A percentile compares a stretch with the other conserved stretches of the same genome.
phyloP scores from a whole-genome alignment of 2,329 filamentous ascomycete species.

The Alternaria arbusti region DNA sequence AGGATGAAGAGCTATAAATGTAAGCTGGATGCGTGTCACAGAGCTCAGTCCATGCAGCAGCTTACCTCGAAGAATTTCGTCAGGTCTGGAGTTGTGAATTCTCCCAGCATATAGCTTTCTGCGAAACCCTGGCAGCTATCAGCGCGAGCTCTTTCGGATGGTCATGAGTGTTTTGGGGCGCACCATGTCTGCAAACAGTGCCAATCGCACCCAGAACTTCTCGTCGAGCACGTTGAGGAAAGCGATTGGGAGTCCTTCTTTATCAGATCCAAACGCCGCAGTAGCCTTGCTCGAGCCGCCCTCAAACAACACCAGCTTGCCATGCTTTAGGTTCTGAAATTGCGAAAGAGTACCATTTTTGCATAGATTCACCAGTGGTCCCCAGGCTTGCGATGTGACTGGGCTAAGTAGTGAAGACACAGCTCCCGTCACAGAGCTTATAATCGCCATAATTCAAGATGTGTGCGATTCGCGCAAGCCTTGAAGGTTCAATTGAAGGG shows the following conservation, averaged over 20 bases:
- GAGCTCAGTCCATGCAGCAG: background rate
- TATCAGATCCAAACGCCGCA: constrained; percentile 51
- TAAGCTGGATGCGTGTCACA: constrained; percentile 19
- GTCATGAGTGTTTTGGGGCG: constrained; percentile 6
- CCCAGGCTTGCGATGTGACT: constrained; percentile 56
- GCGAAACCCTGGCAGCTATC: constrained; percentile 63
- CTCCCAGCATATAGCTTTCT: constrained; percentile 75
- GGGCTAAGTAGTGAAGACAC: constrained; percentile 51
- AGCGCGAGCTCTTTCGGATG: background rate
- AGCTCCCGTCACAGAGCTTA: constrained; percentile 46
- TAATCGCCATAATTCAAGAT: constrained; percentile 40
- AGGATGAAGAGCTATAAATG: constrained; percentile 68
- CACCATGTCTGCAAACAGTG: constrained; percentile 74
- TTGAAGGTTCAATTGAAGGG: background rate
- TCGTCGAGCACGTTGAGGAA: constrained; percentile 69
- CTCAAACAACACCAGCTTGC: constrained; percentile 55
- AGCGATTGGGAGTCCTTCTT: constrained; percentile 53
- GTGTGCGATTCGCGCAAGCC: background rate
- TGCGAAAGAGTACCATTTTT: constrained; percentile 54
- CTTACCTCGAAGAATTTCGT: constrained; percentile 70
- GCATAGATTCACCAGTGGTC: constrained; percentile 55
- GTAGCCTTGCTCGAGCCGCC: constrained; percentile 51
- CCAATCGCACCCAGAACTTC: constrained; percentile 72
- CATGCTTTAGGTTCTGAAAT: constrained; percentile 54
- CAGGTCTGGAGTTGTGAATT: constrained; percentile 70